Conservation (phyloP, 1,139 yeast genomes). For the Casaregolazyma suthepensis region DNA sequence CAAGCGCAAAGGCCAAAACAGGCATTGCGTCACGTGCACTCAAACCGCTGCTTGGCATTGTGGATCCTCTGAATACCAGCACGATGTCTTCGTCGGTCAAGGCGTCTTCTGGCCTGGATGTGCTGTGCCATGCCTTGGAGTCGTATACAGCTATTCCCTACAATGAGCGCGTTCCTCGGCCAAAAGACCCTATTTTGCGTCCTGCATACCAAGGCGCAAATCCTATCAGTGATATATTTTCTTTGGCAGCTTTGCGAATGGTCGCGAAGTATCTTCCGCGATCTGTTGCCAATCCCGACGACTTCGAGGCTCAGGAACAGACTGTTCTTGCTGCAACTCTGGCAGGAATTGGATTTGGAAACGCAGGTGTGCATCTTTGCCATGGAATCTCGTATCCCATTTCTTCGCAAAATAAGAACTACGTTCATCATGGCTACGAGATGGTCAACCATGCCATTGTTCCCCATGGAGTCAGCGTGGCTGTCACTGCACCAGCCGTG, state of each 20-base stretch:
- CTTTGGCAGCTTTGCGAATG: constrained; percentile 35
- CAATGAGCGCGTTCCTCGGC: constrained; percentile 36
- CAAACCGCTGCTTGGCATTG: constrained; percentile 36
- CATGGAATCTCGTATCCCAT: constrained; percentile 39
- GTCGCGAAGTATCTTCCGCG: constrained; percentile 37
- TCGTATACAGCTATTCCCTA: constrained; percentile 40
- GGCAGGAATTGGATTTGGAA: constrained; percentile 40
- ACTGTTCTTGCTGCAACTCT: constrained; percentile 38
- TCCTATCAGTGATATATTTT: constrained; percentile 38
- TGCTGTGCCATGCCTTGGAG: constrained; percentile 41
- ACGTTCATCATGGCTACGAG: constrained; percentile 36
- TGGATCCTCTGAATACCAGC: constrained; percentile 38
- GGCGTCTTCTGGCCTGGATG: constrained; percentile 41
- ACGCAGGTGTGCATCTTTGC: constrained; percentile 39
- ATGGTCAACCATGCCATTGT: constrained; percentile 35
- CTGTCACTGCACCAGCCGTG: constrained; percentile 39
- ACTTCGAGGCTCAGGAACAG: constrained; percentile 36
- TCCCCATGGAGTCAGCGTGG: constrained; percentile 40
- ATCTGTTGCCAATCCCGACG: constrained; percentile 34
- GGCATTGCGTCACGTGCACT: constrained; percentile 38
- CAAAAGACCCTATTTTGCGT: constrained; percentile 34
- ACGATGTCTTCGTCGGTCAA: constrained; percentile 40
- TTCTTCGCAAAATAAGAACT: constrained; percentile 35
- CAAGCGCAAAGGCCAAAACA: constrained; percentile 34
- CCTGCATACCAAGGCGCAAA: constrained; percentile 41